These are phyloP conservation scores for Cercospora berteroae DNA, from an alignment of 2,329 filamentous ascomycete genomes.

Conservation along the genomic window DNA sequence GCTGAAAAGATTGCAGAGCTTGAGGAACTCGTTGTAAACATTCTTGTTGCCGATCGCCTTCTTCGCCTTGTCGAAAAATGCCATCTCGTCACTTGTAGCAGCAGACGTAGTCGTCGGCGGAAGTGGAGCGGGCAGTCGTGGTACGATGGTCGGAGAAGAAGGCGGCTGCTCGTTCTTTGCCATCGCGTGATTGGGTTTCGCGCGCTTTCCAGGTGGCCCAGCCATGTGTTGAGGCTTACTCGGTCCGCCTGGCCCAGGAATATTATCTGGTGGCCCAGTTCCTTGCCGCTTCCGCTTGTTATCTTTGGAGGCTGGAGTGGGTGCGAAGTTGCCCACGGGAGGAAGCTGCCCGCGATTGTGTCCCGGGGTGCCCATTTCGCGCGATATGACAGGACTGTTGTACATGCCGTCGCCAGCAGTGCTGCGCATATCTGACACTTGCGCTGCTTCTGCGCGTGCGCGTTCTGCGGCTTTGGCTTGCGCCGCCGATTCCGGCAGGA, in stretches of 20 bases:
- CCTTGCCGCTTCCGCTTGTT: conserved; percentile 73
- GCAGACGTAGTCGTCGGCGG: conserved; percentile 69
- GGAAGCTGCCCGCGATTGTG: conserved; percentile 58
- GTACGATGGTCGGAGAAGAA: conserved; percentile 83
- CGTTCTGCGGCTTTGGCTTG: conserved; percentile 59
- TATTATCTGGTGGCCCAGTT: conserved; percentile 41
- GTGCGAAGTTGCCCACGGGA: conserved; percentile 91
- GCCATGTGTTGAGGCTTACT: conserved; percentile 27
- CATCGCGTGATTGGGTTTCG: conserved; percentile 65
- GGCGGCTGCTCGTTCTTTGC: conserved; percentile 42
- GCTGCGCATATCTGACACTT: conserved; percentile 59
- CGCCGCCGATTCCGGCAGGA: conserved; percentile 84
- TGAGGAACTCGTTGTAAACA: conserved; percentile 91
- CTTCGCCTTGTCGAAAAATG: conserved; percentile 94
- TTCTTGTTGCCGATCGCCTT: conserved; percentile 93
- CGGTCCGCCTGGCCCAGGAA: conserved; percentile 30
- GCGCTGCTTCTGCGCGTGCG: conserved; percentile 66
- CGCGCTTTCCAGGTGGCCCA: conserved; percentile 56
- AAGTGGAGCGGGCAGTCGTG: conserved; percentile 82
- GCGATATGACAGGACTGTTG: conserved; percentile 37
- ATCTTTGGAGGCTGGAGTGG: conserved; percentile 72
- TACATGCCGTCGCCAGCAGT: conserved; percentile 45
- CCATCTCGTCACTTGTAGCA: conserved; percentile 80
- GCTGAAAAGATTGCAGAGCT: conserved; percentile 92
- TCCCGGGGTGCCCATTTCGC: conserved; percentile 40